Base-by-base conservation (phyloP, 2,329 filamentous ascomycete species). In the Cercospora beticola region DNA sequence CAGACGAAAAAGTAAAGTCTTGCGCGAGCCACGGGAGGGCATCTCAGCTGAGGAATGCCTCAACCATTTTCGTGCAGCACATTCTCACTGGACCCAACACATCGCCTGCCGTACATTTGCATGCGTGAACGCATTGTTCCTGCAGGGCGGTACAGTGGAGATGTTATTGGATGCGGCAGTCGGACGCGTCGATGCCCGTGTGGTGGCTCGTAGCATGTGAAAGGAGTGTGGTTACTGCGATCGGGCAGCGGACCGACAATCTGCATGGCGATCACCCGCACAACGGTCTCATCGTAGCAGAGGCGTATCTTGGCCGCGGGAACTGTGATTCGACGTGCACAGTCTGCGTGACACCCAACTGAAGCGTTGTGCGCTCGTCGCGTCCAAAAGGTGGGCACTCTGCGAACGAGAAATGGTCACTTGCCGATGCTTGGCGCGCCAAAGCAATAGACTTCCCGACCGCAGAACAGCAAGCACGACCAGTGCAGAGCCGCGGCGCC, bases 121-220 rank as follows among this genome's bases (percentile, higher is more conserved):
- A 54, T 54, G 49, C 49, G 49, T 54, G 49, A 54, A 54, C 23
- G 49, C 49, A 26, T 59, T 59, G 28, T 59, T 59, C 56, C 28
- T 36, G 56, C 56, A 59, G 56, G 16, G 26, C 28, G 56, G 16
- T 10, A 14, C 31, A 5, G 28, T 12, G 10, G 56, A 46, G 12
- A 1, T 16, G 12, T 21, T 18, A 63, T 63, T 63, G 61, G 61
- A 23, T n/a, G 43, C 40, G 36, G 40, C 40, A 16, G 40, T 9
- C 43, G 40, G 61, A 9, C n/a, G 7, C 18, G 43, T n/a, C 28
- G 3, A 26, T 62, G 36, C 40, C 26, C 31, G 56, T 36, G 56
- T 21, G 16, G 30, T 31, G 28, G 56, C 26, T 4, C 18, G 16
- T 2, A 23, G 60, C 60, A 62, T 62, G 60, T 62, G 60, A 52